These are phyloP conservation scores for Solanum chacoense DNA, from an alignment of 305 asterid genomes.

Conservation along the genomic window DNA sequence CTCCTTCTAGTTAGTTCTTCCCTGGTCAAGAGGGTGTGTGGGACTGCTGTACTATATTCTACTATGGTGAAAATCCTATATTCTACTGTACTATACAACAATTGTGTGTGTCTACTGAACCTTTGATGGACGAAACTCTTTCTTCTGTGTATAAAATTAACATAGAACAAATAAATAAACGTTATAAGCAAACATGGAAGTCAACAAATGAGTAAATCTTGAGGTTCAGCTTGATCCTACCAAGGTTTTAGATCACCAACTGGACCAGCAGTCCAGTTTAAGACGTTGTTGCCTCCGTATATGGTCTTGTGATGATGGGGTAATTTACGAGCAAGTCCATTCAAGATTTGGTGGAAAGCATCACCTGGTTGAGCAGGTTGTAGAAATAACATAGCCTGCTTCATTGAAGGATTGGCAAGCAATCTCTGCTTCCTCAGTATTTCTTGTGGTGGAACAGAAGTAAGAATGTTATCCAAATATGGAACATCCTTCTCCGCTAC, in stretches of 20 bases:
- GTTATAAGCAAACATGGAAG: neutral
- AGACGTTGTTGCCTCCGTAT: slow-evolving; percentile 24
- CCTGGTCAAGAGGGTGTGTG: too few relatives aligned
- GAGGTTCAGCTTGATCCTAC: slow-evolving; percentile 14
- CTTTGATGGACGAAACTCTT: neutral
- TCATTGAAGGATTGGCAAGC: slow-evolving; percentile 71
- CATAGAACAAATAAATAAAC: neutral
- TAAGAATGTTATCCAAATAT: slow-evolving; percentile 51
- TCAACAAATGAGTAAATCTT: neutral
- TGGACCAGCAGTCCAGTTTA: slow-evolving; percentile 71
- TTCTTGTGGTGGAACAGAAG: slow-evolving; percentile 51
- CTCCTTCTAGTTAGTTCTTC: too few relatives aligned
- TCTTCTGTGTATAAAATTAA: neutral
- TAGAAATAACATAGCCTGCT: slow-evolving; percentile 70
- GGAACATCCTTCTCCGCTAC: slow-evolving; percentile 64
- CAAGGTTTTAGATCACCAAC: slow-evolving; percentile 55
- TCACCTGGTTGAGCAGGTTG: slow-evolving; percentile 65
- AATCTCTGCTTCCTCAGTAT: slow-evolving; percentile 60
- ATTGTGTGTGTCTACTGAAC: neutral
- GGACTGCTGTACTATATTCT: too few relatives aligned
- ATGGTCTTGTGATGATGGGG: slow-evolving; percentile 30
- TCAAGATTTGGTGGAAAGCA: slow-evolving; percentile 64
- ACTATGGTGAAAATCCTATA: neutral
- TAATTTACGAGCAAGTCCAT: slow-evolving; percentile 56
- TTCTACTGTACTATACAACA: neutral